Evolutionary conservation across 1,139 yeast species (phyloP).

Genomic region (Torulaspora globosa): DNA sequence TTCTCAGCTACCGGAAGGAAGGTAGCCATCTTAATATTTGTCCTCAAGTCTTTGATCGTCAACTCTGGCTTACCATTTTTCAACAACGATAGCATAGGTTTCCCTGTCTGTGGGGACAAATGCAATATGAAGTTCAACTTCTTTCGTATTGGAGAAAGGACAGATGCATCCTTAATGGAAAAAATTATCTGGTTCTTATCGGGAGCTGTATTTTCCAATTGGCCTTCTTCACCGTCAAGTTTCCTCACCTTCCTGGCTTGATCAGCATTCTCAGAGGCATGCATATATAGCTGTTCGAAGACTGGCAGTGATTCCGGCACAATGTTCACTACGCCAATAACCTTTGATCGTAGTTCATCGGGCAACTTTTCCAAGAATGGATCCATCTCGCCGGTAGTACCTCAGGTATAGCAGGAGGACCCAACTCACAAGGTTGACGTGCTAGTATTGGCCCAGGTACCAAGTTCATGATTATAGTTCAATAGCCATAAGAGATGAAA

Average conservation of each 20-base stretch:
- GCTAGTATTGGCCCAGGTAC: neutral
- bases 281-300: slow-evolving; percentile 29
- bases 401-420: neutral
- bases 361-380: slow-evolving; percentile 24
- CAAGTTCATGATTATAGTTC: neutral
- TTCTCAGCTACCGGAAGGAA: slow-evolving; percentile 50
- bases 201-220: slow-evolving; percentile 21
- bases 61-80: slow-evolving; percentile 39
- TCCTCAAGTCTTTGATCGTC: slow-evolving; percentile 38
- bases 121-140: slow-evolving; percentile 39
- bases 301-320: slow-evolving; percentile 25
- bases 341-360: slow-evolving; percentile 24
- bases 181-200: slow-evolving; percentile 41
- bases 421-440: neutral
- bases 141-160: slow-evolving; percentile 50
- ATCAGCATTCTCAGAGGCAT: slow-evolving; percentile 13
- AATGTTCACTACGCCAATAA: slow-evolving; percentile 23
- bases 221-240: slow-evolving; percentile 6
- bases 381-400: slow-evolving; percentile 7
- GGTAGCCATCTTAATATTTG: slow-evolving; percentile 44
- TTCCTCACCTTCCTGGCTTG: slow-evolving; percentile 6
- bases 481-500: neutral
- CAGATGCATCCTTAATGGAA: slow-evolving; percentile 46
- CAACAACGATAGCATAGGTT: slow-evolving; percentile 42
- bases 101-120: slow-evolving; percentile 30